phyloP scores from a whole-genome alignment of 345 rosid species.

The Acer campestre region DNA sequence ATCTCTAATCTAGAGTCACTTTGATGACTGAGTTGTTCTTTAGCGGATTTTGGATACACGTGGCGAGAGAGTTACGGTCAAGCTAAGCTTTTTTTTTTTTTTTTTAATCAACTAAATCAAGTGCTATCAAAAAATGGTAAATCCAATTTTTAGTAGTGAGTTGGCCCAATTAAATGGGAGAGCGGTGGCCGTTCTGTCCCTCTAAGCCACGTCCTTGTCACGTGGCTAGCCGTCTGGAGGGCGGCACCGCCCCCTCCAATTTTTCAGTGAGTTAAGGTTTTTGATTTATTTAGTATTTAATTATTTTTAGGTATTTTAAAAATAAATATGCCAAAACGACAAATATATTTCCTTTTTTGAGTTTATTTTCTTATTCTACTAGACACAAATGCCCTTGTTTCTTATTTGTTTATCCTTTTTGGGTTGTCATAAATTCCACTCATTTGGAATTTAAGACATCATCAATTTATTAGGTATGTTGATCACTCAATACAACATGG shows the following conservation, averaged over 20 bases:
- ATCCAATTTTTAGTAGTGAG: not conserved
- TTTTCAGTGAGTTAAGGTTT: not conserved
- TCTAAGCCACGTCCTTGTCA: conserved; percentile 34
- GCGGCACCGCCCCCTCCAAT: conserved; percentile 41
- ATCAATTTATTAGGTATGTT: no score
- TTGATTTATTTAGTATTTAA: not conserved
- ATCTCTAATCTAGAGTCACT: no score
- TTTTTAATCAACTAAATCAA: not conserved
- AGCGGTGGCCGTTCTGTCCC: not conserved
- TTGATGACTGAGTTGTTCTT: conserved; percentile 17
- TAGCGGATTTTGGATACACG: conserved; percentile 8
- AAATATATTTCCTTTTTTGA: not conserved
- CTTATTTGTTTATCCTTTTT: not conserved
- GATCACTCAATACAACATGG: no score
- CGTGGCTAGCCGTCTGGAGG: conserved; percentile 35
- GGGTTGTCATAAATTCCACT: not conserved
- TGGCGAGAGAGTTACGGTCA: conserved; percentile 25
- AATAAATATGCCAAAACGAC: not conserved
- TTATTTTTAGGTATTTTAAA: not conserved
- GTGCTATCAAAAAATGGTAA: not conserved
- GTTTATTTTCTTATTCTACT: no score
- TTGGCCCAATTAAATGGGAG: not conserved
- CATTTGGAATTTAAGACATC: not conserved
- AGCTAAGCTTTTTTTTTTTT: not conserved
- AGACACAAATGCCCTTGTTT: not conserved